Percentiles rank a stretch among this genome's conserved stretches.
These are phyloP conservation scores for Solanum okadae DNA, from an alignment of 257 asterid species.

Conservation along the genomic window DNA sequence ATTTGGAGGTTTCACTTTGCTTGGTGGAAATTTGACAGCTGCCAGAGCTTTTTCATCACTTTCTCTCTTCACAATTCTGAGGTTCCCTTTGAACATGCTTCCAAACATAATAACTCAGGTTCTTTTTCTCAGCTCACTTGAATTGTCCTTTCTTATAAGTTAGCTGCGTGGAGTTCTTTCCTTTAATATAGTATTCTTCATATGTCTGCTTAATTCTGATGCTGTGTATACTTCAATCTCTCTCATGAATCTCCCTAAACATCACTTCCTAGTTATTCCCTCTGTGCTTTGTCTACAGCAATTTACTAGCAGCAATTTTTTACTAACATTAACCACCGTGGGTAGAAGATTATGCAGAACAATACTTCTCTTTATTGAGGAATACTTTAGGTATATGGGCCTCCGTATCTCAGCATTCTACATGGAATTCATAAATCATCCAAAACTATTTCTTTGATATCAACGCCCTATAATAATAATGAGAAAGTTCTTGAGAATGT, in stretches of 20 bases:
- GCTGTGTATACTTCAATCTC: neutral
- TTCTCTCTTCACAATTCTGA: slow-evolving; percentile 68
- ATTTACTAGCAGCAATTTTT: neutral
- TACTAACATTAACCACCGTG: neutral
- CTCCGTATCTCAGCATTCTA: neutral
- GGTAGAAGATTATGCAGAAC: neutral
- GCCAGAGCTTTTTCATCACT: slow-evolving; percentile 86
- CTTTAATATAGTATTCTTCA: neutral
- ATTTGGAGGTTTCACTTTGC: slow-evolving; percentile 66
- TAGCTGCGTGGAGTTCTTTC: neutral
- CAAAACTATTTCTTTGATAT: neutral
- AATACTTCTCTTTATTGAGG: neutral
- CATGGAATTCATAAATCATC: neutral
- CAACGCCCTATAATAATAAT: neutral
- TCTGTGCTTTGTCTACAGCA: neutral
- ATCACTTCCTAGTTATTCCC: neutral
- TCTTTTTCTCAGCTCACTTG: neutral
- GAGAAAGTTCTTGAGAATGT: neutral
- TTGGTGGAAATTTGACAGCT: slow-evolving; percentile 86
- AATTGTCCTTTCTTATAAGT: neutral
- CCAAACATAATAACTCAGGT: slow-evolving; percentile 92
- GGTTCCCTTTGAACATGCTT: slow-evolving; percentile 70
- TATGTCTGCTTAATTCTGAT: neutral
- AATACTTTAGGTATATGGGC: neutral
- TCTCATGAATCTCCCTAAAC: neutral